Conservation (phyloP, 768 basidiomycete genomes). For the Asterophora lycoperdoides region DNA sequence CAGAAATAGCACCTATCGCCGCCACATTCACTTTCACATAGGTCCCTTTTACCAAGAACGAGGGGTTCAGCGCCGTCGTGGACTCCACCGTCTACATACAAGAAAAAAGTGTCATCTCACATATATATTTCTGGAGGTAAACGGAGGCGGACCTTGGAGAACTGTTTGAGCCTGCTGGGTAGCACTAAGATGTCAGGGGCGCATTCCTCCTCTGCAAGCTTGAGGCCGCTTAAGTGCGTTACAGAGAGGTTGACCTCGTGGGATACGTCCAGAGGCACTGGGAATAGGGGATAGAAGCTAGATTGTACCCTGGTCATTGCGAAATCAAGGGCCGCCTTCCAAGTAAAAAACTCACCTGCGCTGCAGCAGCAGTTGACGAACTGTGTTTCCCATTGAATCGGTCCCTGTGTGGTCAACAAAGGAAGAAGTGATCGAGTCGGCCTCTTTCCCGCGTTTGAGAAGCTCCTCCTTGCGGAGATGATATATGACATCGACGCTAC, state of each 20-base stretch:
- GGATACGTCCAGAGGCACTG: conserved; percentile 67
- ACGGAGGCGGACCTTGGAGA: conserved; percentile 64
- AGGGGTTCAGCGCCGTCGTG: conserved; percentile 83
- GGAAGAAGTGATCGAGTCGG: conserved; percentile 40
- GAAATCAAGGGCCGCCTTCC: not conserved
- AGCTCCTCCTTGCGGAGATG: conserved; percentile 85
- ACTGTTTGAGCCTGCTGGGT: conserved; percentile 87
- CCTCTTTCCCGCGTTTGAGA: conserved; percentile 60
- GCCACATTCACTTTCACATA: conserved; percentile 46
- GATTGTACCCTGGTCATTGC: not conserved
- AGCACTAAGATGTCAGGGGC: conserved; percentile 84
- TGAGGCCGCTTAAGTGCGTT: conserved; percentile 56
- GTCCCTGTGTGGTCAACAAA: conserved; percentile 40
- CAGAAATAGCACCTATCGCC: conserved; percentile 17
- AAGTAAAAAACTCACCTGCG: conserved; percentile 54
- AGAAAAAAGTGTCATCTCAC: not conserved
- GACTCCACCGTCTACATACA: conserved; percentile 63
- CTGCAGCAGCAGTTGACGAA: conserved; percentile 81
- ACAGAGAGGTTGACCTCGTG: conserved; percentile 89
- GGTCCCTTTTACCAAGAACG: conserved; percentile 59
- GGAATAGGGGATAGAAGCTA: conserved; percentile 96
- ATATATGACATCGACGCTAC: conserved; percentile 86
- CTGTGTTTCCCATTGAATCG: conserved; percentile 79
- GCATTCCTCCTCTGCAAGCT: conserved; percentile 37
- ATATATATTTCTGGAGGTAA: not conserved